phyloP scores from a whole-genome alignment of 2,329 filamentous ascomycete species.

The Trichoderma sp. region DNA sequence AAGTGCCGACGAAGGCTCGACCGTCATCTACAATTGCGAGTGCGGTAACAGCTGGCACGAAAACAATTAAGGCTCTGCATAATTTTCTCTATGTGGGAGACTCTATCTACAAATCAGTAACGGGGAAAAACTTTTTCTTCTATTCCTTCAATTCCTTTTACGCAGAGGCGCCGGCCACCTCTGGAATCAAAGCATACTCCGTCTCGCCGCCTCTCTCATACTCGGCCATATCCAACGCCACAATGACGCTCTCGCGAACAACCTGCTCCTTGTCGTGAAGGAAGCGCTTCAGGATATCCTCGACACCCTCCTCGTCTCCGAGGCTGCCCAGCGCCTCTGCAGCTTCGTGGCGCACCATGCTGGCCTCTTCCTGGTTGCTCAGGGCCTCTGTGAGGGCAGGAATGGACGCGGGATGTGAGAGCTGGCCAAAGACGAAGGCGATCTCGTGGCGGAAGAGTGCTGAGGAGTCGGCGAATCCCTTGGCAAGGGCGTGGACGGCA shows the following conservation, averaged over 20 bases:
- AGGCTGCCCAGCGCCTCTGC: slow-evolving; percentile 94
- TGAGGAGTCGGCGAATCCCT: slow-evolving; percentile 81
- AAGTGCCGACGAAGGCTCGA: slow-evolving; percentile 92
- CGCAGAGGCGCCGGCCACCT: slow-evolving; percentile 50
- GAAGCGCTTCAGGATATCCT: slow-evolving; percentile 80
- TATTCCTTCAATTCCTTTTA: slow-evolving; percentile 36
- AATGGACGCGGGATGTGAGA: slow-evolving; percentile 95
- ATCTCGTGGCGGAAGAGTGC: slow-evolving; percentile 97
- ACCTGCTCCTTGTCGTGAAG: slow-evolving; percentile 89
- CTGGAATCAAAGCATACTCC: slow-evolving; percentile 90
- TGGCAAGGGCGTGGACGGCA: slow-evolving; percentile 83
- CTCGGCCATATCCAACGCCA: slow-evolving; percentile 97
- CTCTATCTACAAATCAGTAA: not conserved
- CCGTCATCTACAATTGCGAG: slow-evolving; percentile 85
- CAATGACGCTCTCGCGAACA: slow-evolving; percentile 90
- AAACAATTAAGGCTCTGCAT: slow-evolving; percentile 53
- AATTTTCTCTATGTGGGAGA: not conserved
- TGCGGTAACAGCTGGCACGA: slow-evolving; percentile 67
- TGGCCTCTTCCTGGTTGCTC: slow-evolving; percentile 77
- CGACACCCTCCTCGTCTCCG: slow-evolving; percentile 90
- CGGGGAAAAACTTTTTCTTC: not conserved
- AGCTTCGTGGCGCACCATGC: slow-evolving; percentile 97
- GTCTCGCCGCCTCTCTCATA: slow-evolving; percentile 86
- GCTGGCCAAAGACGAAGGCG: slow-evolving; percentile 95
- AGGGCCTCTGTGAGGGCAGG: slow-evolving; percentile 80